phyloP scores from a whole-genome alignment of 208 protist species.

The Lotmaria passim region DNA sequence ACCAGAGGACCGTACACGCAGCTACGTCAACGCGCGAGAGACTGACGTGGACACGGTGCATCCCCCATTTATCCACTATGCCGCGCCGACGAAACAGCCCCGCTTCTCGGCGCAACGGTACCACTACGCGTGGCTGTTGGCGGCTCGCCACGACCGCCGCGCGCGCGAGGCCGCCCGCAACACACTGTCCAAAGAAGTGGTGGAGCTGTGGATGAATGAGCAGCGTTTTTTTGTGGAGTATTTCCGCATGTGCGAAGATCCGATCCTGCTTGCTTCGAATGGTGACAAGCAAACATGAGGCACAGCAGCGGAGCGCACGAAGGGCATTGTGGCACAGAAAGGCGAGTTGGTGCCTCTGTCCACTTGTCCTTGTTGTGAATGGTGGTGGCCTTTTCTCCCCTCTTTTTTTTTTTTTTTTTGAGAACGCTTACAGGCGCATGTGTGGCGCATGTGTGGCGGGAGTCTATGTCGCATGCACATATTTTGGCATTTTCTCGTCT shows the following conservation, averaged over 20 bases:
- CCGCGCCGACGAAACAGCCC: constrained; percentile 26
- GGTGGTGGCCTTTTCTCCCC: no score
- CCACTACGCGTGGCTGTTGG: constrained; percentile 35
- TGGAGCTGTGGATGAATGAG: constrained; percentile 35
- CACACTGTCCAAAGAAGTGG: constrained; percentile 27
- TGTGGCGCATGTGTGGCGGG: no score
- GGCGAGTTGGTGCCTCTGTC: no score
- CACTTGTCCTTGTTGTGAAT: no score
- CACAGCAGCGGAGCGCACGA: no score
- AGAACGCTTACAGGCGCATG: no score
- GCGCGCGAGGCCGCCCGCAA: constrained; percentile 19
- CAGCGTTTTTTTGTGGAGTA: constrained; percentile 29
- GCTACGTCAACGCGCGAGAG: constrained; percentile 11
- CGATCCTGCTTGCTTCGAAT: constrained; percentile 3
- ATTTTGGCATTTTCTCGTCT: no score
- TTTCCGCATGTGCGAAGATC: constrained; percentile 32
- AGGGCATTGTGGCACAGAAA: no score
- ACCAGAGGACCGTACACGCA: constrained; percentile 18
- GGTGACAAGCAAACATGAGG: background rate
- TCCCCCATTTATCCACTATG: constrained; percentile 37
- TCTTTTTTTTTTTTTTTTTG: no score
- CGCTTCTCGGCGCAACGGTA: constrained; percentile 28
- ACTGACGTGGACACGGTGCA: constrained; percentile 20
- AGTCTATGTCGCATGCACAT: no score
- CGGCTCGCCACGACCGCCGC: constrained; percentile 29